A percentile compares a stretch with the other conserved stretches of the same genome.
Conservation (phyloP, 2,329 filamentous ascomycete species). For the Orbilia javanica region DNA sequence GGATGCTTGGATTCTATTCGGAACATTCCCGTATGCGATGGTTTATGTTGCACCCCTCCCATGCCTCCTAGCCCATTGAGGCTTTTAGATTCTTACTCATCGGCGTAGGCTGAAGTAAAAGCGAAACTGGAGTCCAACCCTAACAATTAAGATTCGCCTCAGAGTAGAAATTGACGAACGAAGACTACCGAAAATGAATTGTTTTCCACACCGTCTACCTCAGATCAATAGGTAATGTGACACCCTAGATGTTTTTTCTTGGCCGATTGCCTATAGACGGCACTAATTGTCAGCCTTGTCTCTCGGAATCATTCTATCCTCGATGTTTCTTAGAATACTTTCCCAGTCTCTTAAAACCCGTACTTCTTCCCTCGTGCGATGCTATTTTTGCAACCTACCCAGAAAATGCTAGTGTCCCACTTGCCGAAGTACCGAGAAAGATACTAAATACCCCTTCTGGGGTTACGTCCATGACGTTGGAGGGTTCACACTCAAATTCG, state of each 20-base stretch:
- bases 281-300: constrained; percentile 12
- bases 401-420: constrained; percentile 41
- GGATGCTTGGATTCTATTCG: constrained; percentile 8
- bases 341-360: not conserved
- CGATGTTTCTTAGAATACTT: not conserved
- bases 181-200: constrained; percentile 6
- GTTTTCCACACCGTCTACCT: constrained; percentile 19
- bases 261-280: not conserved
- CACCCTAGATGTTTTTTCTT: constrained; percentile 20
- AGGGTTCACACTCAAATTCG: constrained; percentile 7
- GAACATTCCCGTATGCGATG: constrained; percentile 19
- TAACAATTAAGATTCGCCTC: not conserved
- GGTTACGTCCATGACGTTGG: constrained; percentile 7
- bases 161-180: constrained; percentile 24
- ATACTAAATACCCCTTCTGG: constrained; percentile 11
- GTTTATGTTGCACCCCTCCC: constrained; percentile 13
- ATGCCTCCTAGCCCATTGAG: constrained; percentile 15
- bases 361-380: not conserved
- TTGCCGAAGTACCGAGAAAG: constrained; percentile 52
- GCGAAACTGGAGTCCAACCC: constrained; percentile 26
- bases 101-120: constrained; percentile 49
- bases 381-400: constrained; percentile 59
- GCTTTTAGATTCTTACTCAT: constrained; percentile 42
- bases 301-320: not conserved
- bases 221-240: constrained; percentile 30